Base-by-base conservation (phyloP, 148 eudicot genomes). In the Rhododendron ovatum region DNA sequence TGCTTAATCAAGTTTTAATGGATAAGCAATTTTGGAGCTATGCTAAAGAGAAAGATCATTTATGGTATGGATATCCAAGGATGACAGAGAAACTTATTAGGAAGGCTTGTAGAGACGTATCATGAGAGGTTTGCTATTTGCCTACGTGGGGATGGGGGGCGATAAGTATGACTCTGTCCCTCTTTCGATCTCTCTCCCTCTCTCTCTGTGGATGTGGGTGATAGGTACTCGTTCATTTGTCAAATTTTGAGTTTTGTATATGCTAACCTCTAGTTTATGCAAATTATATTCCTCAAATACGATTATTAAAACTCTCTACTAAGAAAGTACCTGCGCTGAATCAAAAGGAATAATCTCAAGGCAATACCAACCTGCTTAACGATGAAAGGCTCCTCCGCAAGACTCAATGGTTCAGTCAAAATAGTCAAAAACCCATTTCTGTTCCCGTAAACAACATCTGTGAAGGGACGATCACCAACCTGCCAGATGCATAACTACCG, bases 381-480 rank as follows among this genome's bases (percentile, higher is more conserved):
- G 78, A 92, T 91, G 88, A 92, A 92, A 45, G 98, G 96, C 79
- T 96, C 99, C 79, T 91, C 95, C 1, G 85, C 86, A 77, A 88
- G 89, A 84, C 95, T 94, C 77, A 96, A 86, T 33, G 99, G 98
- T 59, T 85, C 89, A 12, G 95, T 95, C 78, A 95, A 92, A 76
- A 96, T 87, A 13, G 99, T 96, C 35, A 96, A 83, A 86, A 92
- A 96, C 24, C 98, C 98, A 84, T 95, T 96, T 85, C 94, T 89
- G 74, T 96, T 96, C 81, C 99, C 99, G 85, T 85, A 96, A 39
- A 94, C 98, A 75, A 94, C 87, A 76, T 96, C 99, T 2, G 99
- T 96, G 87, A 96, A 94, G 74, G 95, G 91, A 30, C 99, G 95
- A 89, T 96, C 99, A 77, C 99, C 99, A 41, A 96, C 92, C 94